These are phyloP conservation scores for Aurinia saxatilis DNA, from an alignment of 345 rosid genomes.

Conservation along the genomic window DNA sequence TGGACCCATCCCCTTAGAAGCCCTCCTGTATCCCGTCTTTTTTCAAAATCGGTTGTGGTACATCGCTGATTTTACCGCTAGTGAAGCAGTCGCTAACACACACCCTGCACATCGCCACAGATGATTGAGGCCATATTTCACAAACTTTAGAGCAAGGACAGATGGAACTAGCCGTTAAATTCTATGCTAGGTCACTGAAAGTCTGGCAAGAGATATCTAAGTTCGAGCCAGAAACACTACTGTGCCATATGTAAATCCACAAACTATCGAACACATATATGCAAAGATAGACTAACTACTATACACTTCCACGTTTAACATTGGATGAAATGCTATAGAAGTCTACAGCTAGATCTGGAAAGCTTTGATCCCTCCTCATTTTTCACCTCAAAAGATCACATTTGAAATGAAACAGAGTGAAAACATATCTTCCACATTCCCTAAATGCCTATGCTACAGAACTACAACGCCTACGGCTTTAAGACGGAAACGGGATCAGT, in stretches of 20 bases:
- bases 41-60: slow-evolving; percentile 38
- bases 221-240: neutral
- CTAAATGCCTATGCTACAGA: neutral
- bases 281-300: neutral
- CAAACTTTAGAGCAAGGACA: neutral
- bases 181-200: no score
- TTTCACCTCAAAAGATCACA: neutral
- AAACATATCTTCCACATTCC: neutral
- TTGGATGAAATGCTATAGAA: neutral
- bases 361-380: neutral
- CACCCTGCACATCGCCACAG: slow-evolving; percentile 52
- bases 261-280: neutral
- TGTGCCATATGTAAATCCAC: no score
- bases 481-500: neutral
- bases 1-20: slow-evolving; percentile 66
- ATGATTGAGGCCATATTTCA: neutral
- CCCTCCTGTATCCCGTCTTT: slow-evolving; percentile 53
- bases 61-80: slow-evolving; percentile 48
- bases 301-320: neutral
- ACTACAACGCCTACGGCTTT: neutral
- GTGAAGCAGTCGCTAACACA: slow-evolving; percentile 90
- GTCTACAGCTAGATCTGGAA: neutral
- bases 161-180: neutral
- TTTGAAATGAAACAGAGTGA: neutral
- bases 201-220: neutral